Conservation (phyloP, 345 rosid species). For the Linum trigynum region DNA sequence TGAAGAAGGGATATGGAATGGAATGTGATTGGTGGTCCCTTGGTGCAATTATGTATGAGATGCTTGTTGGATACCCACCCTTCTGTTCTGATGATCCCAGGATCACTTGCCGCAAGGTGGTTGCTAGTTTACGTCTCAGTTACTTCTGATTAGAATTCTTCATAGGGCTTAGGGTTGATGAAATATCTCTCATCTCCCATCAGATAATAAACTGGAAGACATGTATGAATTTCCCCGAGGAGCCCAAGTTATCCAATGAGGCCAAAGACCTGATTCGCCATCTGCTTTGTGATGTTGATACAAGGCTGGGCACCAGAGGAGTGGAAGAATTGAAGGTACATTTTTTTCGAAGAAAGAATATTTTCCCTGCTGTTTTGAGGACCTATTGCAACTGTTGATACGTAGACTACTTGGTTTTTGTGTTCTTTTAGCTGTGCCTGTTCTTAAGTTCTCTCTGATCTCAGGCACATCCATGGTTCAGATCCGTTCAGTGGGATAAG, state of each 20-base stretch:
- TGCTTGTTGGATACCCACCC: conserved; percentile 95
- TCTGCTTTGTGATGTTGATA: conserved; percentile 87
- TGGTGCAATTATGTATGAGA: conserved; percentile 95
- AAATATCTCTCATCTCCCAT: conserved; percentile 15
- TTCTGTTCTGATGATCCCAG: conserved; percentile 96
- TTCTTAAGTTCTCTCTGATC: conserved; percentile 15
- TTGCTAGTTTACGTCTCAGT: conserved; percentile 15
- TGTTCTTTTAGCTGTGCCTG: conserved; percentile 10
- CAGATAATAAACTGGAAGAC: conserved; percentile 92
- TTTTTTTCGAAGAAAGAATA: conserved; percentile 2
- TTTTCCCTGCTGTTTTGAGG: not conserved
- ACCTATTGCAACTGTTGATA: not conserved
- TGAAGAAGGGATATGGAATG: conserved; percentile 95
- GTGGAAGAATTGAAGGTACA: conserved; percentile 82
- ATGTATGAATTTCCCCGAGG: conserved; percentile 92
- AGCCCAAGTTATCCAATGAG: conserved; percentile 72
- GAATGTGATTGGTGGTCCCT: conserved; percentile 99
- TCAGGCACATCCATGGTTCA: conserved; percentile 85
- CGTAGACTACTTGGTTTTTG: not conserved
- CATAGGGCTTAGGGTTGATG: conserved; percentile 16
- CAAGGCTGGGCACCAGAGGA: conserved; percentile 83
- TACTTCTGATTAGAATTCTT: conserved; percentile 8
- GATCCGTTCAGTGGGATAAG: conserved; percentile 66
- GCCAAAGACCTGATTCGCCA: conserved; percentile 80
- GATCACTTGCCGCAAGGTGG: conserved; percentile 91